phyloP scores from a whole-genome alignment of 2,329 filamentous ascomycete species.

The Harringtonia aguacate region DNA sequence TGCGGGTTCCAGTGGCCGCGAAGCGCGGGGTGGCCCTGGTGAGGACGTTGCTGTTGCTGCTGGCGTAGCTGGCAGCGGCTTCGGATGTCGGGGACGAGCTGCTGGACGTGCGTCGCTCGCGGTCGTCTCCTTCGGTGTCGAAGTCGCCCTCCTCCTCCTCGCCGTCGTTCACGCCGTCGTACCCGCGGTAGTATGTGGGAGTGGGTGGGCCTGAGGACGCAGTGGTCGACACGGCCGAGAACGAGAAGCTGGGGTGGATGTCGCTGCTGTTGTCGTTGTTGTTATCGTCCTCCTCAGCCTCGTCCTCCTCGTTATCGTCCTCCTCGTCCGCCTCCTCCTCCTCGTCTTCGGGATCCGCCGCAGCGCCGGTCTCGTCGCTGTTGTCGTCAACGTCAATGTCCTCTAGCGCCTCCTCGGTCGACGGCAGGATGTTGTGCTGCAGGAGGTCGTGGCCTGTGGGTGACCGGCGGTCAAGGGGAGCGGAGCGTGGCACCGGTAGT shows the following conservation, averaged over 20 bases:
- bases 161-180: background rate
- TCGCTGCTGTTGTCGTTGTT: conserved; percentile 5
- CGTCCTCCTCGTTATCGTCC: conserved; percentile 17
- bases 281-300: conserved; percentile 3
- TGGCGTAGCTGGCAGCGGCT: background rate
- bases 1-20: background rate
- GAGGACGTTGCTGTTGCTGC: background rate
- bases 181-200: conserved; percentile 43
- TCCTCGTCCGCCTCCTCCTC: background rate
- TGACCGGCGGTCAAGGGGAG: too few relatives aligned
- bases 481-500: too few relatives aligned
- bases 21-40: background rate
- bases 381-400: background rate
- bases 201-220: conserved; percentile 46
- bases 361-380: background rate
- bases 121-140: background rate
- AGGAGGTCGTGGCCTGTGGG: too few relatives aligned
- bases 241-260: conserved; percentile 4
- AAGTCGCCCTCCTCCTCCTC: background rate
- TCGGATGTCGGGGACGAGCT: background rate
- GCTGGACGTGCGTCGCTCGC: conserved; percentile 2
- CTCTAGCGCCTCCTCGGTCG: conserved; percentile 8
- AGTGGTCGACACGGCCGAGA: conserved; percentile 4
- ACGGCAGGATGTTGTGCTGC: conserved; percentile 10
- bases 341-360: background rate